Evolutionary conservation across 1,139 yeast species (phyloP).

Genomic region (Zhuliangozyma blackwelliae): DNA sequence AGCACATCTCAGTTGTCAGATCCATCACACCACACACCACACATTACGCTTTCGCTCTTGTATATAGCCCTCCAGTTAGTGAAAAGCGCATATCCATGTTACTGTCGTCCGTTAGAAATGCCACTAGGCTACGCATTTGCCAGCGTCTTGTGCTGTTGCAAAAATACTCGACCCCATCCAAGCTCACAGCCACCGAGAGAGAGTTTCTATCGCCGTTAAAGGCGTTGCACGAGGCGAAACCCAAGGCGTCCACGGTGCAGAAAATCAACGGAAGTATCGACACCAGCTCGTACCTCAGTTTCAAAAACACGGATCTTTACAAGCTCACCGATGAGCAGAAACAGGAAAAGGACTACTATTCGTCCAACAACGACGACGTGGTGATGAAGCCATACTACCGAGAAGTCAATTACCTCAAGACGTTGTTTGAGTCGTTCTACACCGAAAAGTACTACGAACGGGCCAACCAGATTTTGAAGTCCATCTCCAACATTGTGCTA

Average conservation of each 20-base stretch:
- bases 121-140: no score
- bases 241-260: neutral
- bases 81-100: no score
- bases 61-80: no score
- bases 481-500: constrained; percentile 41
- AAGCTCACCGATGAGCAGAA: constrained; percentile 1
- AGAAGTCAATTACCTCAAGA: constrained; percentile 9
- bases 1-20: no score
- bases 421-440: constrained; percentile 20
- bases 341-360: neutral
- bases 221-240: neutral
- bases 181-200: no score
- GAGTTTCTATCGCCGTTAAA: constrained; percentile 3
- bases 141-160: no score
- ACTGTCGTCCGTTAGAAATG: no score
- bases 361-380: constrained; percentile 8
- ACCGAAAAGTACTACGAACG: constrained; percentile 64
- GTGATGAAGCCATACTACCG: constrained; percentile 5
- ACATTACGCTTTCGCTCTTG: no score
- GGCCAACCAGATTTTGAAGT: constrained; percentile 63
- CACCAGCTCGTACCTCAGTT: no score
- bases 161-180: no score
- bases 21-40: no score
- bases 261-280: no score
- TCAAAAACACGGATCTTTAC: constrained; percentile 1